Evolutionary conservation across 768 basidiomycete species (phyloP).

Genomic region (Multifurca ochricompacta): DNA sequence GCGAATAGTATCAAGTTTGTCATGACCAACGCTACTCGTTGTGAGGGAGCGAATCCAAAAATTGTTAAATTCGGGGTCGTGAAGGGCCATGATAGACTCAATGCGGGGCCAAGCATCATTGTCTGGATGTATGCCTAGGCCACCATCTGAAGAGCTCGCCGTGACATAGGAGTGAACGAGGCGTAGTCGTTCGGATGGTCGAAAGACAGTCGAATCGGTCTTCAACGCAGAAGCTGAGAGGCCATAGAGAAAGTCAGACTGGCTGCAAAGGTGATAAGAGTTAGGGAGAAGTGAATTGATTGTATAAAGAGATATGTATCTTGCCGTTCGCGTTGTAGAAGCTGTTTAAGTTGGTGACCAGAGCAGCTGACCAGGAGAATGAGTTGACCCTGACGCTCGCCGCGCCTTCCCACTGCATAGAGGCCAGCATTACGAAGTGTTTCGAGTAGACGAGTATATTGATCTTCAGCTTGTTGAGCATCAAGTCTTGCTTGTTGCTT

Average conservation of each 20-base stretch:
- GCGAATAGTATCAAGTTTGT: slow-evolving; percentile 61
- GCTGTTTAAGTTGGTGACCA: slow-evolving; percentile 46
- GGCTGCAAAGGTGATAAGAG: slow-evolving; percentile 33
- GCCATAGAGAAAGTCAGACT: slow-evolving; percentile 70
- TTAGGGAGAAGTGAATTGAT: neutral
- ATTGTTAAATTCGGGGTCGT: slow-evolving; percentile 76
- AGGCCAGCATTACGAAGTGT: slow-evolving; percentile 57
- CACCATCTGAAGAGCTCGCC: slow-evolving; percentile 64
- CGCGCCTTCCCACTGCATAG: slow-evolving; percentile 64
- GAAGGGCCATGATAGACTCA: slow-evolving; percentile 74
- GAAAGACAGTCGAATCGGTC: slow-evolving; percentile 40
- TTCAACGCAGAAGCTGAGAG: slow-evolving; percentile 47
- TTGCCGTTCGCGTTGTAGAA: slow-evolving; percentile 71
- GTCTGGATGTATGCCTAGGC: slow-evolving; percentile 72
- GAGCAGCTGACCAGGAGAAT: slow-evolving; percentile 72
- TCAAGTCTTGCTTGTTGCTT: slow-evolving; percentile 59
- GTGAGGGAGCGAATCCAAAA: slow-evolving; percentile 75
- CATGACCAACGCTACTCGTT: slow-evolving; percentile 49
- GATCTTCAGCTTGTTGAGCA: slow-evolving; percentile 54
- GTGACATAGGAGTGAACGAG: slow-evolving; percentile 68
- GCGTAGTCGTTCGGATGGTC: slow-evolving; percentile 74
- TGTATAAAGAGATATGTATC: slow-evolving; percentile 20
- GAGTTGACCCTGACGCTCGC: slow-evolving; percentile 68
- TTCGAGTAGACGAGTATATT: slow-evolving; percentile 58
- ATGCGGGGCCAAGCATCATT: slow-evolving; percentile 71